A percentile compares a stretch with the other conserved stretches of the same genome.
Conservation (phyloP, 2,329 filamentous ascomycete species). For the Geoglossum cookeanum region DNA sequence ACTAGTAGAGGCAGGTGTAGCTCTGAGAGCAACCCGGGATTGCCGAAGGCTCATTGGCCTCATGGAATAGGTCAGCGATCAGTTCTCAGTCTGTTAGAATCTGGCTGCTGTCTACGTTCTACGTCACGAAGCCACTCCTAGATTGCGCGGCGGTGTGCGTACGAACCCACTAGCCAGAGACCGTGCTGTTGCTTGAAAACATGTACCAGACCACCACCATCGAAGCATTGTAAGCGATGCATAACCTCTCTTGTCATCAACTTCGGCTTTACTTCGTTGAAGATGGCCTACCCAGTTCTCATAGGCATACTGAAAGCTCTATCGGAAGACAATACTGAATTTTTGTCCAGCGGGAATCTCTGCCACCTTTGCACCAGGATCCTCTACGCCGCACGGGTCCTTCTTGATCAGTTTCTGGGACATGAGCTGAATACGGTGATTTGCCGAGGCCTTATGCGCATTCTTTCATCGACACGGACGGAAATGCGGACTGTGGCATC, state of each 20-base stretch:
- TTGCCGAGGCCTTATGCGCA: constrained; percentile 17
- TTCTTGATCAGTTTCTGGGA: constrained; percentile 5
- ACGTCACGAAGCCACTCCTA: no score
- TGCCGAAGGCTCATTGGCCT: no score
- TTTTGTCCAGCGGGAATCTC: constrained; percentile 10
- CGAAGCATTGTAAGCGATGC: background rate
- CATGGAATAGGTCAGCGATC: no score
- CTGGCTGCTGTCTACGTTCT: no score
- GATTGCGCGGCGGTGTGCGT: no score
- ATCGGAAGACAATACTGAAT: constrained; percentile 14
- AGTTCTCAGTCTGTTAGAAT: no score
- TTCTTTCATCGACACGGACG: constrained; percentile 18
- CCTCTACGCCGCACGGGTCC: constrained; percentile 13
- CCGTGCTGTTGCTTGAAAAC: no score
- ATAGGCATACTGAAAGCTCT: constrained; percentile 23
- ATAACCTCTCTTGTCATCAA: background rate
- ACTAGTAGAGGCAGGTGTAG: no score
- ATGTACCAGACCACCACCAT: constrained; percentile 9
- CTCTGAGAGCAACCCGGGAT: no score
- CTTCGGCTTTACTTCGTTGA: constrained; percentile 10
- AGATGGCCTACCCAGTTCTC: constrained; percentile 22
- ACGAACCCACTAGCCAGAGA: no score
- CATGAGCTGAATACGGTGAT: constrained; percentile 20
- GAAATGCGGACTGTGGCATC: no score
- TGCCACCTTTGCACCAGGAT: no score